These are phyloP conservation scores for Podaxis pistillaris DNA, from an alignment of 768 basidiomycete species.

Conservation along the genomic window DNA sequence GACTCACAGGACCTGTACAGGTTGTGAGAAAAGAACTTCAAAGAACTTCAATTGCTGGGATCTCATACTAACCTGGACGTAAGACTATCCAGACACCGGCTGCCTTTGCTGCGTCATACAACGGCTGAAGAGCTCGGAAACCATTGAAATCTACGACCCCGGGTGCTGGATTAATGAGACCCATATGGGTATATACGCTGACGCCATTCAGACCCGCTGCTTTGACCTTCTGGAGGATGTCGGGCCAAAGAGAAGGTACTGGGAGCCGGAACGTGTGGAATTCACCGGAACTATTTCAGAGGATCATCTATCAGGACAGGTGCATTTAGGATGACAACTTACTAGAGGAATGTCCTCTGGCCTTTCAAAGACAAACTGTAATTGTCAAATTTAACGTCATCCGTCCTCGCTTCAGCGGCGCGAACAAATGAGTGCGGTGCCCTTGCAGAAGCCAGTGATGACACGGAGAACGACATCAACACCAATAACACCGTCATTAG, in stretches of 20 bases:
- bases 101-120: slow-evolving; percentile 71
- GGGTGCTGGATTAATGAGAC: slow-evolving; percentile 68
- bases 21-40: not conserved
- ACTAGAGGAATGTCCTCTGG: slow-evolving; percentile 74
- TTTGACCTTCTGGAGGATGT: slow-evolving; percentile 78
- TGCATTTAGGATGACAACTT: slow-evolving; percentile 24
- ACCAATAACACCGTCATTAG: slow-evolving; percentile 10
- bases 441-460: slow-evolving; percentile 10
- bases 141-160: slow-evolving; percentile 72
- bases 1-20: slow-evolving; percentile 37
- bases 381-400: slow-evolving; percentile 56
- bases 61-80: slow-evolving; percentile 58
- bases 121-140: slow-evolving; percentile 65
- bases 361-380: slow-evolving; percentile 69
- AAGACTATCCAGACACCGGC: slow-evolving; percentile 79
- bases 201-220: slow-evolving; percentile 79
- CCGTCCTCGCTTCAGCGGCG: slow-evolving; percentile 24
- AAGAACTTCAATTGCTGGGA: not conserved
- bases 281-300: slow-evolving; percentile 64
- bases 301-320: not conserved
- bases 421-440: not conserved
- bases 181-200: slow-evolving; percentile 83
- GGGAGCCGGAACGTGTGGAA: slow-evolving; percentile 84
- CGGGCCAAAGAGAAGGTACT: slow-evolving; percentile 77
- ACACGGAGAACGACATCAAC: slow-evolving; percentile 14